A percentile compares a stretch with the other conserved stretches of the same genome.
Evolutionary conservation across 2,329 filamentous ascomycete genomes (phyloP).

Genomic region (Fusarium drepaniforme): DNA sequence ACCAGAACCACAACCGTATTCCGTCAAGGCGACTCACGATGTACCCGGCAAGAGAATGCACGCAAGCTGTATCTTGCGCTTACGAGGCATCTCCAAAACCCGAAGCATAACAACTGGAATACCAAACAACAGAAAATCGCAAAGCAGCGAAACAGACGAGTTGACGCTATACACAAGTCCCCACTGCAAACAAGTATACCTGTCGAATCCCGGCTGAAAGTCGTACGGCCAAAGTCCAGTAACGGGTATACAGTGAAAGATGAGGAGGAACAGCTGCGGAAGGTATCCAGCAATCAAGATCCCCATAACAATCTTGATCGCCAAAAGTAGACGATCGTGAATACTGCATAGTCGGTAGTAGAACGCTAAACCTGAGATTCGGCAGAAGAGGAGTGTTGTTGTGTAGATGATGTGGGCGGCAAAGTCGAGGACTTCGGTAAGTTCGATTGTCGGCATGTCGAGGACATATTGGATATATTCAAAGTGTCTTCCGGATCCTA

Average conservation of each 20-base stretch:
- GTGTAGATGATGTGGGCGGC: slow-evolving; percentile 65
- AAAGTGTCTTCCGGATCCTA: slow-evolving; percentile 62
- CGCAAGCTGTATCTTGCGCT: slow-evolving; percentile 60
- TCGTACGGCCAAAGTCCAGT: slow-evolving; percentile 65
- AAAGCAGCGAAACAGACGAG: slow-evolving; percentile 61
- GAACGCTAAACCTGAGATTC: slow-evolving; percentile 64
- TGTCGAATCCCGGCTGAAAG: slow-evolving; percentile 55
- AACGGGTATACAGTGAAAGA: slow-evolving; percentile 64
- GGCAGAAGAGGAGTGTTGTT: slow-evolving; percentile 61
- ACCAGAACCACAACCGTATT: background rate
- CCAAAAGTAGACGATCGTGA: slow-evolving; percentile 49
- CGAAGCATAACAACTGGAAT: slow-evolving; percentile 62
- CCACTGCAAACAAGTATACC: slow-evolving; percentile 62
- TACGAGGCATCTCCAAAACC: slow-evolving; percentile 56
- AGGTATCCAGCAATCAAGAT: slow-evolving; percentile 58
- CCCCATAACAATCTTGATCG: slow-evolving; percentile 51
- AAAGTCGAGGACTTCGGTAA: slow-evolving; percentile 62
- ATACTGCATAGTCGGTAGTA: slow-evolving; percentile 60
- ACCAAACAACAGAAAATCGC: slow-evolving; percentile 63
- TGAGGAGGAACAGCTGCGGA: slow-evolving; percentile 61
- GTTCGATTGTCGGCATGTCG: slow-evolving; percentile 52
- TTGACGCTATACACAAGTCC: slow-evolving; percentile 65
- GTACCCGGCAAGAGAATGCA: slow-evolving; percentile 63
- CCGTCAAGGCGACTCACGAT: slow-evolving; percentile 50
- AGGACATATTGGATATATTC: slow-evolving; percentile 62